Percentiles rank a stretch among this genome's conserved stretches.
These are phyloP conservation scores for Prototheca wickerhamii DNA, from an alignment of 163 green algal genomes.

Conservation along the genomic window DNA sequence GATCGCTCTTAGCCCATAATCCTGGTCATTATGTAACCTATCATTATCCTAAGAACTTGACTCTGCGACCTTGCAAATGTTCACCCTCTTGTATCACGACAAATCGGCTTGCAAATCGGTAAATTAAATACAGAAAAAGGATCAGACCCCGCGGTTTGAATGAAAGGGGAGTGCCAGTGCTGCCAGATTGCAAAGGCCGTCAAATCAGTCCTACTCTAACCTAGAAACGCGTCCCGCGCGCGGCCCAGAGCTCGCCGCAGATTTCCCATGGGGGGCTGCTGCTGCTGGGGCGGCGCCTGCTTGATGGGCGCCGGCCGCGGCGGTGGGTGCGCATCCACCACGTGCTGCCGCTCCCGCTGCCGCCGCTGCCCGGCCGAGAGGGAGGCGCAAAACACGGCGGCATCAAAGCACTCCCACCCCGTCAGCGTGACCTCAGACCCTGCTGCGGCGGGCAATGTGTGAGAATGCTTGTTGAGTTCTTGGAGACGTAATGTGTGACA, in stretches of 20 bases:
- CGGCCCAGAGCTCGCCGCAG: neutral
- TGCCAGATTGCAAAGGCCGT: too few species aligned
- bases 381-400: conserved; percentile 45
- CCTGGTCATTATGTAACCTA: too few species aligned
- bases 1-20: too few species aligned
- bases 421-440: conserved; percentile 36
- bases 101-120: too few species aligned
- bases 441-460: neutral
- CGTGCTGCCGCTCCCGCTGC: neutral
- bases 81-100: too few species aligned
- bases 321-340: neutral
- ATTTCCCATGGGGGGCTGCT: neutral
- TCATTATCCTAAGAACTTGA: too few species aligned
- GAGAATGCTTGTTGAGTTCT: too few species aligned
- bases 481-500: too few species aligned
- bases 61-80: too few species aligned
- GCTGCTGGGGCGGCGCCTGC: neutral
- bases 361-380: conserved; percentile 24
- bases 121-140: too few species aligned
- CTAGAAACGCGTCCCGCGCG: neutral
- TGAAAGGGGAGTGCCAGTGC: too few species aligned
- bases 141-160: too few species aligned
- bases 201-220: neutral
- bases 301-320: neutral
- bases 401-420: conserved; percentile 42